Percentiles rank a stretch among this genome's conserved stretches.
Conservation (phyloP, 768 basidiomycete species). For the Boletus sp. region DNA sequence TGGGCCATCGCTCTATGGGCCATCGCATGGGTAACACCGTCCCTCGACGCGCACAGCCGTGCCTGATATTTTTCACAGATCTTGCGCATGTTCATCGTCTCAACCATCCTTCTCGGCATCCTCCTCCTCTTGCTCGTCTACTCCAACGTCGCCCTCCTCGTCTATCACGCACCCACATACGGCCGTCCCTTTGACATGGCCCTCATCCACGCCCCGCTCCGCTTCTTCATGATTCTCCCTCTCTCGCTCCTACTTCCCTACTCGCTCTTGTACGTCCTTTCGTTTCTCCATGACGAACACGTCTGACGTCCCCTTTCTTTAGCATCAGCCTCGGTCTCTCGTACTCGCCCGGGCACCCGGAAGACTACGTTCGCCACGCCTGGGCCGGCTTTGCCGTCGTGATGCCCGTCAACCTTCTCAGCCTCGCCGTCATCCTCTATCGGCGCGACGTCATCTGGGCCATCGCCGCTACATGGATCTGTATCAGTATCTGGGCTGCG, state of each 20-base stretch:
- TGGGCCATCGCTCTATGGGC: conserved; percentile 82
- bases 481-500: conserved; percentile 59
- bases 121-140: conserved; percentile 71
- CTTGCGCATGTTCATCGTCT: conserved; percentile 71
- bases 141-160: conserved; percentile 72
- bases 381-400: conserved; percentile 76
- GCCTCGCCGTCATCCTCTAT: conserved; percentile 52
- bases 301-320: background rate
- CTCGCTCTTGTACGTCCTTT: conserved; percentile 48
- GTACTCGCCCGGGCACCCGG: conserved; percentile 47
- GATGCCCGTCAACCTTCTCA: conserved; percentile 59
- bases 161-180: conserved; percentile 64
- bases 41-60: fast-evolving
- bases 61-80: conserved; percentile 39
- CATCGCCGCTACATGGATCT: conserved; percentile 71
- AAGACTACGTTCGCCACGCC: conserved; percentile 57
- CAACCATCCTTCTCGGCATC: conserved; percentile 72
- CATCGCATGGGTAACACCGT: conserved; percentile 58
- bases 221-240: conserved; percentile 64
- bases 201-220: conserved; percentile 85
- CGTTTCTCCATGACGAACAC: background rate
- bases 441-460: conserved; percentile 74
- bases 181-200: conserved; percentile 70
- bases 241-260: conserved; percentile 46
- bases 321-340: conserved; percentile 71